Percentiles rank a stretch among this genome's conserved stretches.
Conservation (phyloP, 1,284 basidiomycete genomes). For the Meira nashicola region DNA sequence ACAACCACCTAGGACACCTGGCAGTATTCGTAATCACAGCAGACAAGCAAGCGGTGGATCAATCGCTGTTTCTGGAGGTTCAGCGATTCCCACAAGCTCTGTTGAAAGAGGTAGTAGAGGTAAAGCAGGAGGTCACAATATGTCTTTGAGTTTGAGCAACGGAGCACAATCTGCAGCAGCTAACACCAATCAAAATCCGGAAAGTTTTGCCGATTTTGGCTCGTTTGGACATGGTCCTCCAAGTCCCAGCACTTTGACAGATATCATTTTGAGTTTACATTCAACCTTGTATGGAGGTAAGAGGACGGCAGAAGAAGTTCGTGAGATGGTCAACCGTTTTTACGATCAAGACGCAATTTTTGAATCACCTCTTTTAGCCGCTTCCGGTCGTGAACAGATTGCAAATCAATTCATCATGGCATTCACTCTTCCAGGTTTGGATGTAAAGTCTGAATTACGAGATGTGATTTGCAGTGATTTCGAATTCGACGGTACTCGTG, state of each 20-base stretch:
- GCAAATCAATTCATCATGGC: slow-evolving; percentile 52
- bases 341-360: slow-evolving; percentile 50
- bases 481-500: slow-evolving; percentile 50
- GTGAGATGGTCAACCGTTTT: slow-evolving; percentile 45
- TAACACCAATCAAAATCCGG: neutral
- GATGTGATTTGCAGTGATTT: slow-evolving; percentile 53
- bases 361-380: slow-evolving; percentile 46
- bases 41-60: slow-evolving; percentile 19
- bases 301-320: slow-evolving; percentile 43
- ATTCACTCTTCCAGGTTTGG: slow-evolving; percentile 47
- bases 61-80: slow-evolving; percentile 9
- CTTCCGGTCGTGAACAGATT: slow-evolving; percentile 45
- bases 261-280: slow-evolving; percentile 49
- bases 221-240: slow-evolving; percentile 28
- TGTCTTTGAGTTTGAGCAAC: slow-evolving; percentile 22
- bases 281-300: slow-evolving; percentile 49
- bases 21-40: slow-evolving; percentile 22
- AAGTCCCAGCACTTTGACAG: slow-evolving; percentile 50
- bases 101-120: neutral
- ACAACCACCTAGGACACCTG: slow-evolving; percentile 21
- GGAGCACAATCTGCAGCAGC: slow-evolving; percentile 16
- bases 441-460: slow-evolving; percentile 48
- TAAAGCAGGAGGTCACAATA: slow-evolving; percentile 13
- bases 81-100: slow-evolving; percentile 1
- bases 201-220: slow-evolving; percentile 10